Base-by-base conservation (phyloP, 768 basidiomycete genomes). In the Hysterangium stoloniferum region DNA sequence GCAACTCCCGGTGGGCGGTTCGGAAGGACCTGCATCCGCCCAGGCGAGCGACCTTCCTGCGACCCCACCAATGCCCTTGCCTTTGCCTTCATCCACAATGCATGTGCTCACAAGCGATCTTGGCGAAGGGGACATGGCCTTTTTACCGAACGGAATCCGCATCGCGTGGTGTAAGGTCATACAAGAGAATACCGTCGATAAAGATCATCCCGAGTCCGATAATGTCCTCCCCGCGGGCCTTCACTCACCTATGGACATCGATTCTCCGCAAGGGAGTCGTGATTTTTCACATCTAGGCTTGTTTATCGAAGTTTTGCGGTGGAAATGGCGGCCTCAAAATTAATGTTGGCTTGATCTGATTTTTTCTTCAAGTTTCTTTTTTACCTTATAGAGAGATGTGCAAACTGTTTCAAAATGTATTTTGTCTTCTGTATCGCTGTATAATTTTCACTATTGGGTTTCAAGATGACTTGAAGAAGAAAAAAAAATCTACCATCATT, bases 281-380 rank as follows among this genome's bases (percentile, higher is more conserved):
- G n/a, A n/a, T n/a, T n/a, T n/a, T n/a, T n/a, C 25, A 19, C 27
- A 19, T 7, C 27, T 45, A 1, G 44, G 29, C 28, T 19, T 27
- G 31, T 45, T 45, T 22, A 19, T 45, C 4, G 27, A 29, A 19
- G 44, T 45, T 27, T 4, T 27, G 44, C 44, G 44, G 31, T 45
- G 44, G 44, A 29, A 22, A 31, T 45, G 44, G 44, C 28, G 17
- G 9, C 17, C 33, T 44, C 42, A 44, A 44, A 44, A 22, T 20
- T 19, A 44, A 44, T 44, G 12, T 44, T 27, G 22, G 42, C 25
- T 9, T 15, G 20, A 19, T 11, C 17, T 7, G 42, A 28, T 24
- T 7, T 29, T 7, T 27, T 9, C 7, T n/a, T n/a, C n/a, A n/a
- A n/a, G n/a, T n/a, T n/a, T n/a, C n/a, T n/a, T n/a, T n/a, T n/a